Evolutionary conservation across 352 stramenopile species (phyloP), one percentile per base, ranked within the genome.

Genomic region (Phytophthora gonapodyides): DNA sequence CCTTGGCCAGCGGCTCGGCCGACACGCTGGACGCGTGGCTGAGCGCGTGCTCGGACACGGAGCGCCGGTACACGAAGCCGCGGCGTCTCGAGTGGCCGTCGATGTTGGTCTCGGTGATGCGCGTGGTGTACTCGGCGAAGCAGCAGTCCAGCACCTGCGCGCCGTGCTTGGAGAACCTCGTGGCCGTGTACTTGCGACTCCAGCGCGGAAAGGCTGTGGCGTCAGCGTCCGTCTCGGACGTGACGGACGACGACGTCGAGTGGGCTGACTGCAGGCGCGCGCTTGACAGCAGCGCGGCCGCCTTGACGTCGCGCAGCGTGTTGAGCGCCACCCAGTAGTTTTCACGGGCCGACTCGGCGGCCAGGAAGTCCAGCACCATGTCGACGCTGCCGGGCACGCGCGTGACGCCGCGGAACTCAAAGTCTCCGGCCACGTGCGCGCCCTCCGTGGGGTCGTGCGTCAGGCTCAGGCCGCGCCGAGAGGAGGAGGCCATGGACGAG

Each of bases 61-160:
- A 93, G 41, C 84, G 78, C 1, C 84, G 80, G 64, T 93, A 93
- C 41, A 93, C 73, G 57, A 86, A 90, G 11, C 75, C 84, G n/a
- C 75, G 74, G 1, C 67, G 61, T 35, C 67, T 50, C 10, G 61
- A 54, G 50, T 69, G 55, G 34, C 67, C 67, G 40, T 69, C 46
- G 12, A 45, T 57, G 57, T 76, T 73, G n/a, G 46, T 52, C 40
- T 63, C 35, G 4, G 61, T 70, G 48, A 66, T 70, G 19, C 67
- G 69, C 1, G 73, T 69, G 4, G 68, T 76, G 58, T 88, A 92
- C 55, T 92, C 83, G n/a, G 70, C 71, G 35, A 76, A 86, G 71
- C 78, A 89, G 44, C 67, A 74, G 51, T 90, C 80, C 37, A 89
- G 64, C n/a, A 77, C 69, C 24, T 75, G 76, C 1, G 55, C 52